Conservation (phyloP, 495 filamentous ascomycete species). For the Corynascus novoguineensis region DNA sequence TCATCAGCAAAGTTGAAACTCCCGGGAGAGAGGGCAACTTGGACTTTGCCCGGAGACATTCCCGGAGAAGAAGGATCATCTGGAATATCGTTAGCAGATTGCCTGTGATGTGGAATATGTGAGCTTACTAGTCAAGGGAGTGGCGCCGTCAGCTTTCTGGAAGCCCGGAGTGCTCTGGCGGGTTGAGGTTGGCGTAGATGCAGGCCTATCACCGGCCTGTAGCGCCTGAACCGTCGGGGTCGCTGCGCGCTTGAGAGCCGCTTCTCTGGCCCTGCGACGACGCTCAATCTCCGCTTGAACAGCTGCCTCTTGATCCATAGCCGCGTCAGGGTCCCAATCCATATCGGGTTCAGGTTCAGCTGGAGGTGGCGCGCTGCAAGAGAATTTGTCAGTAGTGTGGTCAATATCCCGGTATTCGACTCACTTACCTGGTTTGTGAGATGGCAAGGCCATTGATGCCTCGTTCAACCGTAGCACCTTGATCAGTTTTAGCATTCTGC, state of each 20-base stretch:
- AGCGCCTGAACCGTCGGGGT: slow-evolving; percentile 75
- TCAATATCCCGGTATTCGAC: background rate
- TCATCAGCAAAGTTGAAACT: slow-evolving; percentile 45
- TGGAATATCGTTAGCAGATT: slow-evolving; percentile 17
- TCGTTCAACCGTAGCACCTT: slow-evolving; percentile 55
- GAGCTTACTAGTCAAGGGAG: slow-evolving; percentile 39
- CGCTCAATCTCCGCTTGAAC: slow-evolving; percentile 68
- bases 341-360: slow-evolving; percentile 28
- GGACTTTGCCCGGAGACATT: slow-evolving; percentile 31
- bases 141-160: slow-evolving; percentile 34
- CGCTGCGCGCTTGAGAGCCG: slow-evolving; percentile 66
- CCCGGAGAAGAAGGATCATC: slow-evolving; percentile 29
- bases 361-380: slow-evolving; percentile 5
- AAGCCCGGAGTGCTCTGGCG: slow-evolving; percentile 35
- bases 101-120: background rate
- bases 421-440: slow-evolving; percentile 21
- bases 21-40: slow-evolving; percentile 40
- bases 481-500: slow-evolving; percentile 60
- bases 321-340: slow-evolving; percentile 45
- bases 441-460: slow-evolving; percentile 29
- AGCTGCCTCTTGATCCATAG: slow-evolving; percentile 58
- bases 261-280: slow-evolving; percentile 79
- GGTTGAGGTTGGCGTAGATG: slow-evolving; percentile 50
- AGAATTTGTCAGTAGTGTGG: background rate
- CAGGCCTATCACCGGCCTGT: slow-evolving; percentile 54